phyloP scores from a whole-genome alignment of 805 yeast species.

The Wickerhamiella brachini region DNA sequence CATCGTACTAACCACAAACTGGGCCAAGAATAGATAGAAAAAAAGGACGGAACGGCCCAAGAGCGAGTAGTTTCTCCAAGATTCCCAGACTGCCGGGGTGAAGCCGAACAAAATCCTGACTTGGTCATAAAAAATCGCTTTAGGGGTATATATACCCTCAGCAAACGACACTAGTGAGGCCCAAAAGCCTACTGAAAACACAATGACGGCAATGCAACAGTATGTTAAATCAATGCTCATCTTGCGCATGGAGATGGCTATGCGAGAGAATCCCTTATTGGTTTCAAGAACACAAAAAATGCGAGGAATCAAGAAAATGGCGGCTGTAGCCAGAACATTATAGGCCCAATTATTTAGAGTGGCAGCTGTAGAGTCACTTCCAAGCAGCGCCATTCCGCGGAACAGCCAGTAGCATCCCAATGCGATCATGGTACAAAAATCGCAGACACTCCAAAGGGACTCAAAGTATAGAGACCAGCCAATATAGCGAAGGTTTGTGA shows the following conservation, averaged over 20 bases:
- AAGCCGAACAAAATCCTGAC: conserved; percentile 42
- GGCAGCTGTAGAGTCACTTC: not conserved
- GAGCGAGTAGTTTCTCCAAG: conserved; percentile 35
- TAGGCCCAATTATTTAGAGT: conserved; percentile 9
- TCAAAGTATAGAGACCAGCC: conserved; percentile 34
- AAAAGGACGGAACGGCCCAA: conserved; percentile 36
- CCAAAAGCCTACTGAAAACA: conserved; percentile 42
- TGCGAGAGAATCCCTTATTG: conserved; percentile 38
- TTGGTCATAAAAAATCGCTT: conserved; percentile 37
- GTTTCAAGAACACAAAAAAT: conserved; percentile 37
- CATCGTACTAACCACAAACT: conserved; percentile 41
- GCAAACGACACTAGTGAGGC: conserved; percentile 39
- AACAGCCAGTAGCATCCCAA: conserved; percentile 16
- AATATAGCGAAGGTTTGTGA: conserved; percentile 31
- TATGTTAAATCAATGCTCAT: conserved; percentile 40
- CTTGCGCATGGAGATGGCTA: conserved; percentile 35
- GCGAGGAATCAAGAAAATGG: conserved; percentile 36
- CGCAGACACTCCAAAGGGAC: conserved; percentile 42
- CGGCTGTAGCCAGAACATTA: conserved; percentile 28
- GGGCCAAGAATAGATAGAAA: conserved; percentile 39
- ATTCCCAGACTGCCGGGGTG: conserved; percentile 47
- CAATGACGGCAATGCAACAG: conserved; percentile 34
- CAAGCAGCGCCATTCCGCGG: conserved; percentile 13
- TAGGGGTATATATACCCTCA: conserved; percentile 27
- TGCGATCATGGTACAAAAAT: conserved; percentile 26